Base-by-base conservation (phyloP, 2,329 filamentous ascomycete genomes). In the Rhynchosporium agropyri region DNA sequence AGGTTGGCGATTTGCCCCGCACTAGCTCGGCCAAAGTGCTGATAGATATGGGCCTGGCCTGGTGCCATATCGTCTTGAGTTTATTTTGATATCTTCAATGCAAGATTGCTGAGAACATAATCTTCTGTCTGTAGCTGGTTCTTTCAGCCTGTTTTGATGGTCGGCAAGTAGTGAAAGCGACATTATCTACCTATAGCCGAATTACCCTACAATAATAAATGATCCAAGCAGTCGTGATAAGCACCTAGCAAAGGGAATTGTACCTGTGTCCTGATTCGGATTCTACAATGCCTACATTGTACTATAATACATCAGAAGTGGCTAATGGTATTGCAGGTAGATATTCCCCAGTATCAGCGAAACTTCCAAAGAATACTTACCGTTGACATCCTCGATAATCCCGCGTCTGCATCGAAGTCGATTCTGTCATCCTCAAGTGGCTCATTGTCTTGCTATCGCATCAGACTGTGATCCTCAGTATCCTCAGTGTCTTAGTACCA, bases 1-100 rank as follows among this genome's bases (percentile, higher is more conserved):
- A 33, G 50, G 50, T 53, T 33, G 50, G 33, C n/a, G 20, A 20
- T 13, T 36, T 40, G 51, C 51, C 51, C 51, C 51, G 51, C 51
- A 40, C 36, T 54, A 54, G 9, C 48, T 49, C 48, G 48, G 48
- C 28, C 48, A 50, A 36, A 36, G 33, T 36, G 33, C 33, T 36
- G 5, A 10, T 6, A 10, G 33, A 36, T 36, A 6, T 36, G 33
- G 33, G 33, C 33, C 9, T 36, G 33, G 9, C 20, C 20, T 20
- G 20, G 20, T 20, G 20, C 20, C 20, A 20, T 20, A 20, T 20
- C 20, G 20, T 36, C 33, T 36, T 36, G 33, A 36, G 33, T 36
- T 20, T 20, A 20, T 20, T 20, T 20, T 20, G 20, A 20, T 20
- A 20, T 20, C 20, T 20, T 20, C 20, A 20, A 20, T 20, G 20